These are phyloP conservation scores for Chalciporus chontae DNA, from an alignment of 768 basidiomycete genomes.

Conservation along the genomic window DNA sequence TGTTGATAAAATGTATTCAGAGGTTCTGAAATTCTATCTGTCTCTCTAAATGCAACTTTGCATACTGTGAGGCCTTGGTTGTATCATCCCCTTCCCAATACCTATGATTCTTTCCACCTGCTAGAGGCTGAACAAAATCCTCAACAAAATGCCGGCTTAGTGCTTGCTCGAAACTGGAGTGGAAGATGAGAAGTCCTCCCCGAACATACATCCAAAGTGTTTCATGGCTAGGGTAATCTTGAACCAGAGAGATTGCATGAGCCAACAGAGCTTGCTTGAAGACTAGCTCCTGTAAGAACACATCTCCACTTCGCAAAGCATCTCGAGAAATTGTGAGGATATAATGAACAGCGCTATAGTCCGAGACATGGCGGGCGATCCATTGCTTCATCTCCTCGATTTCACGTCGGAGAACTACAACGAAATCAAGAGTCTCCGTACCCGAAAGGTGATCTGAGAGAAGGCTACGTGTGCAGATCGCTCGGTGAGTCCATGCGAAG, in stretches of 20 bases:
- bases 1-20: neutral
- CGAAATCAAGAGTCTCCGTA: slow-evolving; percentile 11
- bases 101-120: neutral
- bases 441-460: slow-evolving; percentile 17
- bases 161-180: neutral
- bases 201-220: slow-evolving; percentile 56
- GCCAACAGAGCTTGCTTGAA: slow-evolving; percentile 12
- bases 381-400: slow-evolving; percentile 39
- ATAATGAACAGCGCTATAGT: slow-evolving; percentile 63
- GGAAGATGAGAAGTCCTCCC: slow-evolving; percentile 1
- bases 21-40: neutral
- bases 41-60: slow-evolving; percentile 10
- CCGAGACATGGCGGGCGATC: slow-evolving; percentile 63
- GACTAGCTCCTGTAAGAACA: slow-evolving; percentile 2
- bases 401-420: slow-evolving; percentile 39
- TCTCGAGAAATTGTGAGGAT: slow-evolving; percentile 37
- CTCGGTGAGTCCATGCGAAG: slow-evolving; percentile 67
- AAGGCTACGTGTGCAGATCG: slow-evolving; percentile 41
- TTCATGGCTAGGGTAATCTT: slow-evolving; percentile 53
- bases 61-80: slow-evolving; percentile 4
- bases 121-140: slow-evolving; percentile 18
- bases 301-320: slow-evolving; percentile 6
- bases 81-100: neutral
- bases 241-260: slow-evolving; percentile 50
- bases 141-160: slow-evolving; percentile 9